Evolutionary conservation across 2,329 filamentous ascomycete genomes (phyloP), one percentile per base, ranked within the genome.

Genomic region (Cryphonectria parasitica): DNA sequence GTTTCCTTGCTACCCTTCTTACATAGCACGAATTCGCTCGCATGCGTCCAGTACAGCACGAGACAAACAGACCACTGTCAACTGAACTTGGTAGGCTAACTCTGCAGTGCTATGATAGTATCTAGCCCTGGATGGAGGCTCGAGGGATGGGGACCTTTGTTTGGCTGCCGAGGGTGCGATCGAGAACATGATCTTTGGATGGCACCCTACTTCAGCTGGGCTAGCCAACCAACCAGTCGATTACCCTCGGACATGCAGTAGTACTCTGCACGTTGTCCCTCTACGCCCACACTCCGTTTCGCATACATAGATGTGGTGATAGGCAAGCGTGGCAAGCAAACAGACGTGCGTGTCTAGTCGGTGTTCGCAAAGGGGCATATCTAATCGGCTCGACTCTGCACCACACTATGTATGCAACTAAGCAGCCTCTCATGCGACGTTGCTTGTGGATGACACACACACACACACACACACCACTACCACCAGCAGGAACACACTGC

Each of bases 391-490:
- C 22, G n/a, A 25, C 45, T 22, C 28, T 28, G 11, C 54, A 62
- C 25, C 22, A 34, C 45, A 49, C 45, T 22, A n/a, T 56, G 54
- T 41, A 64, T 49, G 31, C 43, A 56, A 22, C 36, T 7, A 62
- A 62, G 19, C 70, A 60, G 56, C 67, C 67, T 71, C 70, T 69
- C 39, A 69, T 25, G 28, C 17, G 60, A 36, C 58, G 54, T 67
- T 54, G 58, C 67, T 36, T 36, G 28, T 49, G n/a, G 45, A 49
- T 49, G 45, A 49, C 45, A 49, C 45, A 49, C 45, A 19, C 45
- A 45, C 43, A 22, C 43, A n/a, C n/a, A n/a, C n/a, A n/a, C n/a
- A n/a, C 54, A 67, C 36, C 58, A 58, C 34, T n/a, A n/a, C n/a
- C n/a, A n/a, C n/a, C n/a, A n/a, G n/a, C n/a, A n/a, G n/a, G n/a